Evolutionary conservation across 345 rosid genomes (phyloP).

Genomic region (Salix arbutifolia): DNA sequence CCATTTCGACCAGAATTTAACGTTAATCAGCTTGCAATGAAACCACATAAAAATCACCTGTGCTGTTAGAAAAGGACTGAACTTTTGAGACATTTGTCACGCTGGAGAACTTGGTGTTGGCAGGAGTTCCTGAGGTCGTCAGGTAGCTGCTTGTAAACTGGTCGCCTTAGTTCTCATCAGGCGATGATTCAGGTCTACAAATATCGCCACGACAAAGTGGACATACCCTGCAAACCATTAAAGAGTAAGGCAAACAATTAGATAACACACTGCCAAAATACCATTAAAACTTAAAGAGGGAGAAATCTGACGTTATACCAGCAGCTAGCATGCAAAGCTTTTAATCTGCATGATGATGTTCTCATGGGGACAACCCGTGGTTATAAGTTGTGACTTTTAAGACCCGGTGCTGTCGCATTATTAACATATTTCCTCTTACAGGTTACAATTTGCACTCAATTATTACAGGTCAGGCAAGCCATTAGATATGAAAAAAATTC

Average conservation of each 20-base stretch:
- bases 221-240: conserved; percentile 64
- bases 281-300: neutral
- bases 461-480: neutral
- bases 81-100: conserved; percentile 1
- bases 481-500: neutral
- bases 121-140: neutral
- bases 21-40: neutral
- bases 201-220: conserved; percentile 95
- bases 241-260: neutral
- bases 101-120: neutral
- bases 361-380: neutral
- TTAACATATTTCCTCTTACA: neutral
- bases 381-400: neutral
- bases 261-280: neutral
- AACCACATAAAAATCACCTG: neutral
- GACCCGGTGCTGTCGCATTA: neutral
- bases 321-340: neutral
- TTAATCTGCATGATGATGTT: neutral
- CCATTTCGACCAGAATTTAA: neutral
- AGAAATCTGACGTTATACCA: neutral
- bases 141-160: neutral
- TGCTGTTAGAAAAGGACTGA: conserved; percentile 3
- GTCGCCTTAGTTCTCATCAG: conserved; percentile 32
- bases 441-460: neutral
- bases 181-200: conserved; percentile 51